phyloP scores from a whole-genome alignment of 1,284 basidiomycete species.

The Schizopora paradoxa region DNA sequence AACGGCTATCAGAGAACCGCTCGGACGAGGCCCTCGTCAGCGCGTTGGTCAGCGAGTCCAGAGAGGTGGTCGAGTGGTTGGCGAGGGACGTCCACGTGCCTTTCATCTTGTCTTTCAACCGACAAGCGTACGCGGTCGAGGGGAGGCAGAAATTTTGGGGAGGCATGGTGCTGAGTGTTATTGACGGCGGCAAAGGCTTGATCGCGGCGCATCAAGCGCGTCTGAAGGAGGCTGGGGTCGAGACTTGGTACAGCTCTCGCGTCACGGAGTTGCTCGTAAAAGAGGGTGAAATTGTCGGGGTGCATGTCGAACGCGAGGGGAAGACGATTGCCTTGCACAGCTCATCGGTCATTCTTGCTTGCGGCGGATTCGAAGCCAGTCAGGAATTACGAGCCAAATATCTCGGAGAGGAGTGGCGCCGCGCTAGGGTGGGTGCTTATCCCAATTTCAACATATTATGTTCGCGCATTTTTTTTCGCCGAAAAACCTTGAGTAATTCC shows the following conservation, averaged over 20 bases:
- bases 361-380: conserved; percentile 62
- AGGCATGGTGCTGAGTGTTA: conserved; percentile 53
- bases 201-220: conserved; percentile 51
- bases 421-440: conserved; percentile 46
- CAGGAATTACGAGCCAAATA: conserved; percentile 43
- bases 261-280: conserved; percentile 39
- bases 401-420: conserved; percentile 50
- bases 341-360: conserved; percentile 50
- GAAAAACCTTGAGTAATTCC: conserved; percentile 5
- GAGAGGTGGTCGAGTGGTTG: conserved; percentile 53
- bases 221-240: conserved; percentile 43
- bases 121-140: conserved; percentile 60
- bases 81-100: conserved; percentile 43
- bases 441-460: too few relatives aligned
- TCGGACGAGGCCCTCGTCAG: conserved; percentile 45
- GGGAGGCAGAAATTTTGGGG: conserved; percentile 66
- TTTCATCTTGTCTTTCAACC: conserved; percentile 56
- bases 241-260: conserved; percentile 50
- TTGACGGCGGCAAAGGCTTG: conserved; percentile 63
- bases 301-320: conserved; percentile 38
- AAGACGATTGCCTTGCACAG: conserved; percentile 32
- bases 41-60: conserved; percentile 49
- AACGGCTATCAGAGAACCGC: conserved; percentile 47
- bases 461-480: background rate
- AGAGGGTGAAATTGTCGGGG: conserved; percentile 37